Conservation (phyloP, 2,329 filamentous ascomycete species). For the Colletotrichum costaricense region DNA sequence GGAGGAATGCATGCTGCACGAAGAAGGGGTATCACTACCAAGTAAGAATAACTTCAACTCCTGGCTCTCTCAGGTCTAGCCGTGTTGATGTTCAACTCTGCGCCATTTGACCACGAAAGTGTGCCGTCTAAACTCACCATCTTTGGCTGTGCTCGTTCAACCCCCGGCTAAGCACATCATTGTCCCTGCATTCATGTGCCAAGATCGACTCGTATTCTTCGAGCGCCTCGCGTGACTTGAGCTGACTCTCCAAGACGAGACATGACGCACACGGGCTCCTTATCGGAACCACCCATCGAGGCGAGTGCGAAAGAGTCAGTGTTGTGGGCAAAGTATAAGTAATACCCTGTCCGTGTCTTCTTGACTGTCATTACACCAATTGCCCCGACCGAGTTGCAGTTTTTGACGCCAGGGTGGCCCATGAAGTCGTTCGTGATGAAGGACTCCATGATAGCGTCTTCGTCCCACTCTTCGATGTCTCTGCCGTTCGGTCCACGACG, state of each 20-base stretch:
- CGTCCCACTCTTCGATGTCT: slow-evolving; percentile 77
- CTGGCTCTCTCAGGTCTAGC: not conserved
- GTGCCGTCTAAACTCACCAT: not conserved
- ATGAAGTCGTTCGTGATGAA: slow-evolving; percentile 94
- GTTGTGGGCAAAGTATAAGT: slow-evolving; percentile 95
- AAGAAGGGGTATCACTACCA: slow-evolving; percentile 28
- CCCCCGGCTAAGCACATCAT: not conserved
- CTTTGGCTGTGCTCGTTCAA: not conserved
- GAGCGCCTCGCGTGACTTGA: slow-evolving; percentile 66
- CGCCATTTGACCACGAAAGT: not conserved
- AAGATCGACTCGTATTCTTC: slow-evolving; percentile 53
- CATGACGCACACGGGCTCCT: slow-evolving; percentile 85
- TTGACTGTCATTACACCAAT: slow-evolving; percentile 94
- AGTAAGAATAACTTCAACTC: slow-evolving; percentile 4
- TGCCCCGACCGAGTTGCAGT: slow-evolving; percentile 84
- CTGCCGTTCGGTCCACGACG: slow-evolving; percentile 69
- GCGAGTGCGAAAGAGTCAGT: slow-evolving; percentile 90
- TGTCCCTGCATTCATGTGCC: not conserved
- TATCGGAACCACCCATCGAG: slow-evolving; percentile 86
- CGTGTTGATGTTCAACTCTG: not conserved
- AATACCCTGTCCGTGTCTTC: slow-evolving; percentile 79
- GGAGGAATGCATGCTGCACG: slow-evolving; percentile 6
- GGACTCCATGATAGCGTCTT: slow-evolving; percentile 77
- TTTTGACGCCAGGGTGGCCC: slow-evolving; percentile 85
- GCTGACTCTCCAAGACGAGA: slow-evolving; percentile 73